A percentile compares a stretch with the other conserved stretches of the same genome.
phyloP scores from a whole-genome alignment of 2,329 filamentous ascomycete species.

The Spiromastix sp. region DNA sequence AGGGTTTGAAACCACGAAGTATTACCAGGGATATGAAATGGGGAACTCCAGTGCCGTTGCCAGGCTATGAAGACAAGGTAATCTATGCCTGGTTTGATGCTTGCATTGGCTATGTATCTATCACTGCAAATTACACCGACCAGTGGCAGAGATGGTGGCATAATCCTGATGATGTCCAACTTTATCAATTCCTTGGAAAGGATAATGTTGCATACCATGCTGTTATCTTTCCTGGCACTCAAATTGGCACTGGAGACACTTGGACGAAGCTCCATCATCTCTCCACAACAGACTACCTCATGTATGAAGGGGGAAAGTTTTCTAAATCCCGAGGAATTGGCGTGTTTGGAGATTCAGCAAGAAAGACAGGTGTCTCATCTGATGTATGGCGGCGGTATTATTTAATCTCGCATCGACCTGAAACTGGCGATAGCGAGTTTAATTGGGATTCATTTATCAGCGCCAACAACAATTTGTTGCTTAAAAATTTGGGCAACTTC shows the following conservation, averaged over 20 bases:
- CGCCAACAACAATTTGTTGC: conserved; percentile 42
- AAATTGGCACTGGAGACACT: conserved; percentile 42
- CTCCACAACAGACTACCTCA: conserved; percentile 39
- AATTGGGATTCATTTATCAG: conserved; percentile 43
- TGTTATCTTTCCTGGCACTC: conserved; percentile 42
- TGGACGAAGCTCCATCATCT: conserved; percentile 45
- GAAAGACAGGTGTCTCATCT: conserved; percentile 40
- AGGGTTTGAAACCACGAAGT: conserved; percentile 39
- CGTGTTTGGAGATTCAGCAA: conserved; percentile 42
- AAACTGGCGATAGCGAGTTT: conserved; percentile 42
- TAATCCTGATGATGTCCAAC: conserved; percentile 41
- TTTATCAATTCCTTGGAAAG: conserved; percentile 47
- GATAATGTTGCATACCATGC: conserved; percentile 46
- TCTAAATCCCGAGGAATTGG: conserved; percentile 41
- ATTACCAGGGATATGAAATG: conserved; percentile 45
- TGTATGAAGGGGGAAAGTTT: conserved; percentile 38
- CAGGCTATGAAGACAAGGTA: conserved; percentile 44
- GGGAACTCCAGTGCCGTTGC: conserved; percentile 40
- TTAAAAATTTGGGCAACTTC: conserved; percentile 45
- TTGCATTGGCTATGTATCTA: conserved; percentile 44
- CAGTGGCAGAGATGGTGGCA: conserved; percentile 47
- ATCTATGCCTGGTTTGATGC: conserved; percentile 47
- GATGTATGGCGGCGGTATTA: conserved; percentile 45
- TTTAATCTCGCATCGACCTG: conserved; percentile 39
- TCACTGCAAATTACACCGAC: conserved; percentile 42